A percentile compares a stretch with the other conserved stretches of the same genome.
These are phyloP conservation scores for Kodamaea jinghongensis DNA, from an alignment of 805 yeast species.

Conservation along the genomic window DNA sequence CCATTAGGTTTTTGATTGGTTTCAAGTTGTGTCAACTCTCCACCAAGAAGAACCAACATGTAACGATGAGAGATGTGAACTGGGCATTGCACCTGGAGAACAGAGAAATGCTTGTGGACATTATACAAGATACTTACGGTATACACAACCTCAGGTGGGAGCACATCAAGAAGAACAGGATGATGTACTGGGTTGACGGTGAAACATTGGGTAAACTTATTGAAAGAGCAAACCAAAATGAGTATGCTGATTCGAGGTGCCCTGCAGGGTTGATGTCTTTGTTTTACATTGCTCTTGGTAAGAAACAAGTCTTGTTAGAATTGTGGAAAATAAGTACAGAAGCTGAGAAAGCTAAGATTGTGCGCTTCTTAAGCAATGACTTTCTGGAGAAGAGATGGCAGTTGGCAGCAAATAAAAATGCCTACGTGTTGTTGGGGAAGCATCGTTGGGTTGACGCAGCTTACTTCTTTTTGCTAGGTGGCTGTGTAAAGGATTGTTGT, in stretches of 20 bases:
- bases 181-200: constrained; percentile 65
- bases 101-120: constrained; percentile 59
- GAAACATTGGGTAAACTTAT: constrained; percentile 36
- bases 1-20: constrained; percentile 68
- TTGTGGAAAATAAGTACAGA: constrained; percentile 82
- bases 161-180: constrained; percentile 54
- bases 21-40: constrained; percentile 58
- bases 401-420: constrained; percentile 88
- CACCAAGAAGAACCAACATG: constrained; percentile 43
- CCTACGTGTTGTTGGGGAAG: constrained; percentile 83
- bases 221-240: constrained; percentile 71
- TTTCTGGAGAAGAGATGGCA: constrained; percentile 76
- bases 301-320: constrained; percentile 72
- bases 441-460: constrained; percentile 89
- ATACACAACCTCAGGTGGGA: constrained; percentile 56
- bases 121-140: constrained; percentile 42
- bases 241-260: constrained; percentile 60
- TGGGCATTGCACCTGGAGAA: constrained; percentile 88
- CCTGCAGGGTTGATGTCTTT: constrained; percentile 70
- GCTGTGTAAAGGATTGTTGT: constrained; percentile 70
- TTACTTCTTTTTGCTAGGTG: constrained; percentile 79
- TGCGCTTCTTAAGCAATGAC: constrained; percentile 73
- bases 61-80: constrained; percentile 75
- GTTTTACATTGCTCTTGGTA: constrained; percentile 72
- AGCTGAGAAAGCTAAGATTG: constrained; percentile 79